Evolutionary conservation across 192 early-diverging fungal species (phyloP), one percentile per base, ranked within the genome.

Genomic region (Backusella parvicylindrica): DNA sequence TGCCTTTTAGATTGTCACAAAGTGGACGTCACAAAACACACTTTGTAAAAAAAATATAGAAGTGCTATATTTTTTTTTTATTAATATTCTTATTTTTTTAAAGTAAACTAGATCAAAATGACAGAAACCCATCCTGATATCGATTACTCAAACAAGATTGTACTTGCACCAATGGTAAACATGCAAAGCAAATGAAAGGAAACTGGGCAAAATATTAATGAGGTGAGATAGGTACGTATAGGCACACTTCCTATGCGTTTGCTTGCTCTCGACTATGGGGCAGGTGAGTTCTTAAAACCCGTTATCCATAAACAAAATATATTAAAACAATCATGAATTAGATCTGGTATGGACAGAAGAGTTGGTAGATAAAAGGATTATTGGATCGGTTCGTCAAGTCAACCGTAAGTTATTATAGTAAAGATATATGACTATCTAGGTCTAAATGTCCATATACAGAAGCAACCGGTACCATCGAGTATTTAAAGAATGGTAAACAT

Each of bases 161-260:
- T 98, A 37, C 87, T 99, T 49, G 98, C 98, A 8, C 98, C 98
- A 18, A 99, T 99, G 98, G 98, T 97, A 56, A 71, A 41, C 23
- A 60, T 28, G 18, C 53, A 47, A 33, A 23, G 26, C 36, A 37
- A 23, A 23, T 26, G 18, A 7, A 9, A 12, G 21, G 15, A 37
- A 18, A 21, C 15, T 15, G 70, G n/a, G n/a, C n/a, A 18, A 71
- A 0, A 12, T 47, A 15, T 32, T 37, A n/a, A 38, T 13, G 21
- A 23, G 26, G 32, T 26, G 2, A 23, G 30, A 18, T 83, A 89
- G 88, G 88, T 89, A 16, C 89, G 98, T 31, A 83, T 97, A 12
- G 96, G 97, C 28, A 94, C 96, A 0, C 83, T 97, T 21, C 97
- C 98, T 1, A 92, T 96, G 88, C 85, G 98, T 37, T 82, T 97